phyloP scores from a whole-genome alignment of 345 rosid species.

The Lumnitzera racemosa region DNA sequence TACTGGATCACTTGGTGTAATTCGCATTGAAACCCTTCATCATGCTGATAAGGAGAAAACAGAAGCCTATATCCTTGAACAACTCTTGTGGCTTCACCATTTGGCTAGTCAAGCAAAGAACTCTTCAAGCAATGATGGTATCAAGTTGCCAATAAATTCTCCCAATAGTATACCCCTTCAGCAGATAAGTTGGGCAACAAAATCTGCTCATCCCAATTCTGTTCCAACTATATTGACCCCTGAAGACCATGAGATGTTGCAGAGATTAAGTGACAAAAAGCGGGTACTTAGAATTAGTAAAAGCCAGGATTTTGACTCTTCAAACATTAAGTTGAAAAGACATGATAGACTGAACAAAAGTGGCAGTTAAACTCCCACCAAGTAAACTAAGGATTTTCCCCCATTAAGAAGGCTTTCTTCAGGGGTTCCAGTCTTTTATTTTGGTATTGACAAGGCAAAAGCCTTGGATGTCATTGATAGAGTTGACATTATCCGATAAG shows the following conservation, averaged over 20 bases:
- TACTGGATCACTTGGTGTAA: constrained; percentile 36
- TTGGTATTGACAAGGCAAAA: constrained; percentile 43
- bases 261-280: constrained; percentile 22
- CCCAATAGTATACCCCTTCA: constrained; percentile 1
- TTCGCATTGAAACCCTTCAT: constrained; percentile 74
- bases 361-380: constrained; percentile 24
- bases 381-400: constrained; percentile 32
- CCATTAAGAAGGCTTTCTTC: constrained; percentile 34
- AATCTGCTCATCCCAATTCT: constrained; percentile 13
- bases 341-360: constrained; percentile 48
- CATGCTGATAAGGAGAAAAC: constrained; percentile 79
- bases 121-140: constrained; percentile 1
- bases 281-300: constrained; percentile 25
- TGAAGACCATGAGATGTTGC: constrained; percentile 31
- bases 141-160: constrained; percentile 14
- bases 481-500: constrained; percentile 27
- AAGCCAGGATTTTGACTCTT: constrained; percentile 39
- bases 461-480: constrained; percentile 52
- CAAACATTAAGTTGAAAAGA: constrained; percentile 27
- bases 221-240: constrained; percentile 24
- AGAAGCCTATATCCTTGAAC: constrained; percentile 73
- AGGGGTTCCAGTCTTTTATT: constrained; percentile 32
- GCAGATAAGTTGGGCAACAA: constrained; percentile 14
- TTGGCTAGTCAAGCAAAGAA: constrained; percentile 46
- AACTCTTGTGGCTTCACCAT: constrained; percentile 75